Evolutionary conservation across 164 flowering plant species (phyloP).

Genomic region (Nymphaea colorata): DNA sequence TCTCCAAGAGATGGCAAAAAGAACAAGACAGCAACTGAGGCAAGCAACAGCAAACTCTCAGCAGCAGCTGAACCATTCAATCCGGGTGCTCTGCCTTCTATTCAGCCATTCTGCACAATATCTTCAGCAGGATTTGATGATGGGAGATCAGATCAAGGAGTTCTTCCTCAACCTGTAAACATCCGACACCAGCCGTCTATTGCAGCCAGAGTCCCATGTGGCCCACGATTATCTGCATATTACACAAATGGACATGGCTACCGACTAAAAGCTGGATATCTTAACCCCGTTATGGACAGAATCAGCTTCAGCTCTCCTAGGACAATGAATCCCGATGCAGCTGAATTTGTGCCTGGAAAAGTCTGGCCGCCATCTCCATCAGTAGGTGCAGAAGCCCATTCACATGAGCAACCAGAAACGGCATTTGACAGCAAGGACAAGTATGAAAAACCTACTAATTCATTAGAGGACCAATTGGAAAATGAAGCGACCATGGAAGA

Average conservation of each 20-base stretch:
- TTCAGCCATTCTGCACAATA: slow-evolving; percentile 15
- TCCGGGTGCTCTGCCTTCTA: slow-evolving; percentile 34
- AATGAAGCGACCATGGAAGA: slow-evolving; percentile 13
- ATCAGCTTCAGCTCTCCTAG: slow-evolving; percentile 23
- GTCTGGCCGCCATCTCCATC: slow-evolving; percentile 19
- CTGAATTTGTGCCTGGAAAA: slow-evolving; percentile 59
- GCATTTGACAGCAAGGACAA: slow-evolving; percentile 6
- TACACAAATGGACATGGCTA: slow-evolving; percentile 31
- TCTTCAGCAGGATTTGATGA: slow-evolving; percentile 22
- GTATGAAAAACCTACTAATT: not conserved
- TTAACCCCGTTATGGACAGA: slow-evolving; percentile 25
- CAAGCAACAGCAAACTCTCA: slow-evolving; percentile 70
- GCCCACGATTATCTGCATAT: slow-evolving; percentile 64
- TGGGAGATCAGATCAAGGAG: slow-evolving; percentile 29
- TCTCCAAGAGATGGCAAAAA: slow-evolving; percentile 6
- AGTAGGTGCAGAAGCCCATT: slow-evolving; percentile 1
- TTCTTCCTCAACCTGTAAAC: slow-evolving; percentile 29
- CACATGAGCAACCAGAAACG: slow-evolving; percentile 9
- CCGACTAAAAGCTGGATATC: slow-evolving; percentile 34
- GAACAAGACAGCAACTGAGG: slow-evolving; percentile 25
- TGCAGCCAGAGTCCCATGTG: slow-evolving; percentile 53
- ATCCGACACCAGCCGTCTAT: slow-evolving; percentile 11
- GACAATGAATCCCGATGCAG: slow-evolving; percentile 80
- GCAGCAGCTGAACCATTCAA: slow-evolving; percentile 84
- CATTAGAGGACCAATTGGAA: not conserved